Conservation (phyloP, 192 early-diverging fungal genomes). For the Rhizoclosmatium globosum region DNA sequence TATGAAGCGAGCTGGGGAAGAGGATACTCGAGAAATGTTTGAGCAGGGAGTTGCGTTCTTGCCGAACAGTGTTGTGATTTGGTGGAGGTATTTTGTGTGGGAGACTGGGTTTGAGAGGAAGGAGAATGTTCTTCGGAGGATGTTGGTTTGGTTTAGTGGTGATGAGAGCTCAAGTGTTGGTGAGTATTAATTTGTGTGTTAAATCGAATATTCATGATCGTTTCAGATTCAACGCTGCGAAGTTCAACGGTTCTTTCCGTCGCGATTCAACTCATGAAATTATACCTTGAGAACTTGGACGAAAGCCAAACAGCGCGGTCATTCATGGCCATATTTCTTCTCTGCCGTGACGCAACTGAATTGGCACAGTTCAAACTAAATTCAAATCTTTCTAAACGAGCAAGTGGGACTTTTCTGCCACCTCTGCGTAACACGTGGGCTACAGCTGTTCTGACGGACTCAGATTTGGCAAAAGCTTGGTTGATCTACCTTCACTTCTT, state of each 20-base stretch:
- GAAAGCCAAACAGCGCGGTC: not conserved
- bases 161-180: not conserved
- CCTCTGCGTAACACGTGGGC: constrained; percentile 16
- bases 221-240: not conserved
- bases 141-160: constrained; percentile 7
- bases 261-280: constrained; percentile 16
- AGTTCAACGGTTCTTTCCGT: constrained; percentile 16
- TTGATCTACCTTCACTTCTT: constrained; percentile 29
- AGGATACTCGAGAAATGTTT: constrained; percentile 30
- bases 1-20: constrained; percentile 1
- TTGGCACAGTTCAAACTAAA: not conserved
- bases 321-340: constrained; percentile 15
- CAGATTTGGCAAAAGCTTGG: constrained; percentile 12
- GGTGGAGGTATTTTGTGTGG: constrained; percentile 30
- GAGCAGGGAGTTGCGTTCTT: constrained; percentile 26
- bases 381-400: not conserved
- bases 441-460: not conserved
- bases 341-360: not conserved
- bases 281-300: not conserved
- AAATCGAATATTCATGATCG: not conserved
- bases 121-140: constrained; percentile 16
- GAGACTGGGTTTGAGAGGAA: not conserved
- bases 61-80: constrained; percentile 11
- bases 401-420: not conserved
- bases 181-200: not conserved